A percentile compares a stretch with the other conserved stretches of the same genome.
These are phyloP conservation scores for Kandelia obovata DNA, from an alignment of 345 rosid species.

Conservation along the genomic window DNA sequence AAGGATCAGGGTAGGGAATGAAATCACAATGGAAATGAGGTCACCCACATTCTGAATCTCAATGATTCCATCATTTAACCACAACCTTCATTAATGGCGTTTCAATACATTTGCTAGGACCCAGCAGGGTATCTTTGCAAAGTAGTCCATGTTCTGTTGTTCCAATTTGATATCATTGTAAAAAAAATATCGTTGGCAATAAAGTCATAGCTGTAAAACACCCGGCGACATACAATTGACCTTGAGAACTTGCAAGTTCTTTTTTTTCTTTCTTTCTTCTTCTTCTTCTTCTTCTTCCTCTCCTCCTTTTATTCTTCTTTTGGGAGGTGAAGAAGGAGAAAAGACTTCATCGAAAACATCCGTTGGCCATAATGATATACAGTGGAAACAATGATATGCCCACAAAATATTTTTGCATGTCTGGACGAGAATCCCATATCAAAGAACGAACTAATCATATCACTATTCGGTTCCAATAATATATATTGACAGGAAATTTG, in stretches of 20 bases:
- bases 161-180: constrained; percentile 22
- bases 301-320: too few relatives aligned
- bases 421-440: constrained; percentile 17
- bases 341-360: neutral
- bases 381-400: neutral
- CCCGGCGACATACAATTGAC: too few relatives aligned
- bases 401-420: neutral
- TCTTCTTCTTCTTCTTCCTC: too few relatives aligned
- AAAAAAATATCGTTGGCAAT: constrained; percentile 2
- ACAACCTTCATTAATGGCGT: constrained; percentile 1
- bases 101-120: neutral
- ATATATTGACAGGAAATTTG: constrained; percentile 27
- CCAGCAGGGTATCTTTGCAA: neutral
- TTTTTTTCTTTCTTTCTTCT: too few relatives aligned
- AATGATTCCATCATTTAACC: constrained; percentile 12
- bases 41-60: constrained; percentile 19
- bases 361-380: neutral
- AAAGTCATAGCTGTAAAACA: neutral
- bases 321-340: neutral
- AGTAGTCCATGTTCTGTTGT: constrained; percentile 18
- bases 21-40: constrained; percentile 14
- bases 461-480: constrained; percentile 24
- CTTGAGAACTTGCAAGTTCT: too few relatives aligned
- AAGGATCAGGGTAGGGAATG: neutral
- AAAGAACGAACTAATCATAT: constrained; percentile 7